phyloP scores from a whole-genome alignment of 1,284 basidiomycete species.

The Fereydounia khargensis region DNA sequence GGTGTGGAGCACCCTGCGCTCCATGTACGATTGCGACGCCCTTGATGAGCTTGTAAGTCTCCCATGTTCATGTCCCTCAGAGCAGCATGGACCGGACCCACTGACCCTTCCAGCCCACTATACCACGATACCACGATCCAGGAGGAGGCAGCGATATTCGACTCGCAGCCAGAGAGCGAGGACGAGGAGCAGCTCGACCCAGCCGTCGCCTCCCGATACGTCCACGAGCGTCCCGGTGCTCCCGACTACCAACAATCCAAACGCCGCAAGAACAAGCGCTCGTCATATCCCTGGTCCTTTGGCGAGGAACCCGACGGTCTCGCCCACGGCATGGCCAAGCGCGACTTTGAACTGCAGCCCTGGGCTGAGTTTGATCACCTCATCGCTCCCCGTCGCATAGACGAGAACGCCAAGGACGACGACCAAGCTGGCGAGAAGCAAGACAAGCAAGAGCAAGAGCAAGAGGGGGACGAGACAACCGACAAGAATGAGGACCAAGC shows the following conservation, averaged over 20 bases:
- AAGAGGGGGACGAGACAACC: neutral
- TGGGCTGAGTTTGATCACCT: conserved; percentile 30
- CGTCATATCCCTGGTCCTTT: neutral
- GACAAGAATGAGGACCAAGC: conserved; percentile 3
- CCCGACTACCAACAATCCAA: conserved; percentile 13
- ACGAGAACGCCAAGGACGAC: conserved; percentile 11
- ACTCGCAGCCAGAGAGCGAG: no score
- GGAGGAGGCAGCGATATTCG: no score
- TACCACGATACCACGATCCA: no score
- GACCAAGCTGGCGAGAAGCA: neutral
- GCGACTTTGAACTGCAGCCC: conserved; percentile 33
- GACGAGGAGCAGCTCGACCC: no score
- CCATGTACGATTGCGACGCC: conserved; percentile 41
- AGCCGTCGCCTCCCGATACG: conserved; percentile 7
- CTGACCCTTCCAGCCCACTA: conserved; percentile 1
- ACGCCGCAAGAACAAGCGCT: neutral
- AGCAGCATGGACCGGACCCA: conserved; percentile 15
- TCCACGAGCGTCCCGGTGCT: conserved; percentile 24
- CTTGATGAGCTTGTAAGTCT: conserved; percentile 41
- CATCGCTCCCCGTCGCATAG: conserved; percentile 22
- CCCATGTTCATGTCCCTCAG: conserved; percentile 28
- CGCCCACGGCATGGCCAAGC: conserved; percentile 26
- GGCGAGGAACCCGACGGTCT: conserved; percentile 21
- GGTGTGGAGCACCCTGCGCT: conserved; percentile 33
- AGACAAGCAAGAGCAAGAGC: neutral